These are phyloP conservation scores for Glonium stellatum DNA, from an alignment of 495 filamentous ascomycete genomes.

Conservation along the genomic window DNA sequence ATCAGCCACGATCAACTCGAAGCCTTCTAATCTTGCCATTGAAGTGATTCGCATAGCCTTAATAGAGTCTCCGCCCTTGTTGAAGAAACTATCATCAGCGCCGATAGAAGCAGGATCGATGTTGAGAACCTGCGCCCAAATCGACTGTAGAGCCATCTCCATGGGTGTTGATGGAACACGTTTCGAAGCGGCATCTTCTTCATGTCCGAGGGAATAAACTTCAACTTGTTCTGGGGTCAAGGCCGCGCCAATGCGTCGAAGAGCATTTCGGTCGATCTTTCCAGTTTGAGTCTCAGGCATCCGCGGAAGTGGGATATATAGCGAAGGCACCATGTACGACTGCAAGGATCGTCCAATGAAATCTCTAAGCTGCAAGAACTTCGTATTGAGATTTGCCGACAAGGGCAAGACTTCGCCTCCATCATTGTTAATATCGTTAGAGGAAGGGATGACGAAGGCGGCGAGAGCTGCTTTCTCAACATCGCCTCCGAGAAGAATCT, in stretches of 20 bases:
- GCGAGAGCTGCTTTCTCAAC: conserved; percentile 36
- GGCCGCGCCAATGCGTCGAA: conserved; percentile 32
- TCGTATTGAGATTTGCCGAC: neutral
- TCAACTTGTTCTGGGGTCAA: conserved; percentile 35
- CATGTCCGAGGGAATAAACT: conserved; percentile 3
- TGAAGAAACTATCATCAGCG: conserved; percentile 22
- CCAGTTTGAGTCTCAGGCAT: conserved; percentile 15
- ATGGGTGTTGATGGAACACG: conserved; percentile 16
- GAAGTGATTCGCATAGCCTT: conserved; percentile 19
- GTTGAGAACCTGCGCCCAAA: conserved; percentile 17
- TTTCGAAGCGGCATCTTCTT: conserved; percentile 2
- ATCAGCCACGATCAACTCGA: conserved; percentile 11
- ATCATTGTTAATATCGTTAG: conserved; percentile 1
- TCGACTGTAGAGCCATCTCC: conserved; percentile 7
- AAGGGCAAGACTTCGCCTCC: conserved; percentile 4
- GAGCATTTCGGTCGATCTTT: conserved; percentile 17
- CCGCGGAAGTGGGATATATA: conserved; percentile 13
- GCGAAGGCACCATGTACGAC: conserved; percentile 21
- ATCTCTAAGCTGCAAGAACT: conserved; percentile 14
- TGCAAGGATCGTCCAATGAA: conserved; percentile 8
- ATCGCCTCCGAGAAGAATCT: conserved; percentile 31
- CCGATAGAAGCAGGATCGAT: conserved; percentile 9
- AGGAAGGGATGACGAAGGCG: conserved; percentile 10
- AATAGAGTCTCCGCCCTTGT: conserved; percentile 18
- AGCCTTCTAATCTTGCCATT: conserved; percentile 9